Percentiles rank a stretch among this genome's conserved stretches.
phyloP scores from a whole-genome alignment of 768 basidiomycete genomes.

The Pseudohyphozyma bogoriensis region DNA sequence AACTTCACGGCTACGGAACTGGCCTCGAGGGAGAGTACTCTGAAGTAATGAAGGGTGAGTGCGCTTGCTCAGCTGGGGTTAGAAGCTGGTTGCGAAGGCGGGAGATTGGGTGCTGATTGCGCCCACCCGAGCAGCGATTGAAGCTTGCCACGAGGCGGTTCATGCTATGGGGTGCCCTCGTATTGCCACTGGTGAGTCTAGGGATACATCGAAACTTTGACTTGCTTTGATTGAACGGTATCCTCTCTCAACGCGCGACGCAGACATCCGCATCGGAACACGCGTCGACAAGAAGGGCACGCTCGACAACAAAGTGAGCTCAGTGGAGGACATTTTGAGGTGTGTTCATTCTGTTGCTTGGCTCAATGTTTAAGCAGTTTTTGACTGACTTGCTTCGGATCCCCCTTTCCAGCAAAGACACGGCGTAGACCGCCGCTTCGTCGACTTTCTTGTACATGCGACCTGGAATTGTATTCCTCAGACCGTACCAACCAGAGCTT shows the following conservation, averaged over 20 bases:
- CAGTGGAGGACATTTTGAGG: conserved; percentile 66
- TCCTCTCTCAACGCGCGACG: too few species aligned
- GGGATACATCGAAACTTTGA: too few species aligned
- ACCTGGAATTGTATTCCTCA: neutral
- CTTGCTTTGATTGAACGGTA: neutral
- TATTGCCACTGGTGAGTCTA: neutral
- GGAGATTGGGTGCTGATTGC: neutral
- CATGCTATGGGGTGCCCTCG: conserved; percentile 44
- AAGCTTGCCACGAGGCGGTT: conserved; percentile 79
- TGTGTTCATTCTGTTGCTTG: neutral
- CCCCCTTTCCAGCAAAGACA: neutral
- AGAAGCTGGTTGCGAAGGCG: neutral
- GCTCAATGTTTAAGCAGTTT: neutral
- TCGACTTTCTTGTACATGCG: neutral
- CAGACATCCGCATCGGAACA: conserved; percentile 92
- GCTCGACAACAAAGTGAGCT: conserved; percentile 61
- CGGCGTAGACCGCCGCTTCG: neutral
- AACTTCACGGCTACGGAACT: conserved; percentile 59
- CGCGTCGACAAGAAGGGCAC: conserved; percentile 57
- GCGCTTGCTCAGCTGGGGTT: neutral
- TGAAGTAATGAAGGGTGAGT: conserved; percentile 58
- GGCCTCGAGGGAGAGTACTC: conserved; percentile 87
- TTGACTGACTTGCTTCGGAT: neutral
- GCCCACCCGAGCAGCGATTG: too few species aligned
- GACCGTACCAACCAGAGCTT: neutral